Conservation (phyloP, 2,329 filamentous ascomycete genomes). For the Xylariaceae sp. region DNA sequence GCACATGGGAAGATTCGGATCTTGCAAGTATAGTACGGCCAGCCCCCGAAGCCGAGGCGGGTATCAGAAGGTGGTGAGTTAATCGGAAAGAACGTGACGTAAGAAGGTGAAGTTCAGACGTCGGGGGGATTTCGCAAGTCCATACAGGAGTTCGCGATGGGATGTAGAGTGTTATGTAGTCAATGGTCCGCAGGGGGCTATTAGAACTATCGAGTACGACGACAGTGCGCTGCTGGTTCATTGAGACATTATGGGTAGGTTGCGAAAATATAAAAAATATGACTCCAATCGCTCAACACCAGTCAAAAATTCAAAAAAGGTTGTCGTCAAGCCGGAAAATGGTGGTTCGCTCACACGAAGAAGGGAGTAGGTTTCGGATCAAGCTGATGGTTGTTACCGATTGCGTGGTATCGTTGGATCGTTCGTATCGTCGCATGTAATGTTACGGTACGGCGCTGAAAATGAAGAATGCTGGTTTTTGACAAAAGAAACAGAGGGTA, state of each 20-base stretch:
- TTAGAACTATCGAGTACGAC: neutral
- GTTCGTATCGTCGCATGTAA: conserved; percentile 36
- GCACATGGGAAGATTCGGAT: conserved; percentile 12
- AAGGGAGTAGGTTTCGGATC: conserved; percentile 15
- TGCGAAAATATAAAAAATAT: conserved; percentile 25
- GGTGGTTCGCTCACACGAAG: conserved; percentile 10
- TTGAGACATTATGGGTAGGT: conserved; percentile 37
- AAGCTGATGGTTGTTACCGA: conserved; percentile 27
- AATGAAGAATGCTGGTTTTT: conserved; percentile 34
- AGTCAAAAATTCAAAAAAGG: conserved; percentile 25
- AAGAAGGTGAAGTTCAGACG: conserved; percentile 21
- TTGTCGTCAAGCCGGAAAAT: conserved; percentile 28
- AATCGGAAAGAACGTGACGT: conserved; percentile 15
- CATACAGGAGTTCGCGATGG: conserved; percentile 8
- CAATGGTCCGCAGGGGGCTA: conserved; percentile 5
- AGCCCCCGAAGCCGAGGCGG: conserved; percentile 19
- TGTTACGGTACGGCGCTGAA: conserved; percentile 33
- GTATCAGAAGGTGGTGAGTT: conserved; percentile 23
- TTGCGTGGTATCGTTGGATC: conserved; percentile 29
- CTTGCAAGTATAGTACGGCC: conserved; percentile 21
- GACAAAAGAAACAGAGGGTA: conserved; percentile 38
- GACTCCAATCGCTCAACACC: conserved; percentile 37
- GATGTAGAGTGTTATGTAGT: neutral
- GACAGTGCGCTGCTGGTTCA: conserved; percentile 29
- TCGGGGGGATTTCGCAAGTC: conserved; percentile 21